Percentiles rank a stretch among this genome's conserved stretches.
These are phyloP conservation scores for Huntiella moniliformis DNA, from an alignment of 2,329 filamentous ascomycete genomes.

Conservation along the genomic window DNA sequence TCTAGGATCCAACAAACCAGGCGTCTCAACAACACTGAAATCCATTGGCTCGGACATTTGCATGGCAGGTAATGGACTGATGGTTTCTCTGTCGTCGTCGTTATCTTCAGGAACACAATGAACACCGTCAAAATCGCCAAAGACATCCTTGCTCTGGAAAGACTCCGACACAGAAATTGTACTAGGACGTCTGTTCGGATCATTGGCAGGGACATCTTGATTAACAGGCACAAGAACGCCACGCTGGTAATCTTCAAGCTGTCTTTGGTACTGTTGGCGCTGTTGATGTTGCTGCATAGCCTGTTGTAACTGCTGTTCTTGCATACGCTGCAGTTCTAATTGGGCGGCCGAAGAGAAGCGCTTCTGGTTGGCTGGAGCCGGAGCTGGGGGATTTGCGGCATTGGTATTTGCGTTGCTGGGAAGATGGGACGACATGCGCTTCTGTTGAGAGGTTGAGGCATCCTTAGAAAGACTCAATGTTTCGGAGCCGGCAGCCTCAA, in stretches of 20 bases:
- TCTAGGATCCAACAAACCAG: not conserved
- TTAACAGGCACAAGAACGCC: not conserved
- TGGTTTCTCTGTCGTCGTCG: not conserved
- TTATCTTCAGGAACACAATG: constrained; percentile 44
- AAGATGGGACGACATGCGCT: not conserved
- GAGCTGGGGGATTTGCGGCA: not conserved
- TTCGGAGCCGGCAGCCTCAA: constrained; percentile 7
- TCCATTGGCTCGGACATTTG: constrained; percentile 5
- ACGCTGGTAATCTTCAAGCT: not conserved
- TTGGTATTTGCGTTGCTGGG: not conserved
- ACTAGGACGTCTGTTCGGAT: constrained; percentile 1
- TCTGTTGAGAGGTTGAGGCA: too few relatives aligned
- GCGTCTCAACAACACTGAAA: not conserved
- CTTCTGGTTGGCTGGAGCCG: not conserved
- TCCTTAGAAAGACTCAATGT: constrained; percentile 4
- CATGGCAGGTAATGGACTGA: constrained; percentile 1
- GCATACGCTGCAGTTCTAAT: not conserved
- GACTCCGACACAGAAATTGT: constrained; percentile 28
- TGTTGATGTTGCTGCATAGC: not conserved
- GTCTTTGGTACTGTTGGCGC: not conserved
- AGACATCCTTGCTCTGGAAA: constrained; percentile 45
- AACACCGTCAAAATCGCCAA: constrained; percentile 66
- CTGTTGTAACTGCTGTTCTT: not conserved
- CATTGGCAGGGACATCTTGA: not conserved
- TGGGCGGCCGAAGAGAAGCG: not conserved